A percentile compares a stretch with the other conserved stretches of the same genome.
These are phyloP conservation scores for Psilocybe mexicana DNA, from an alignment of 1,284 basidiomycete genomes.

Conservation along the genomic window DNA sequence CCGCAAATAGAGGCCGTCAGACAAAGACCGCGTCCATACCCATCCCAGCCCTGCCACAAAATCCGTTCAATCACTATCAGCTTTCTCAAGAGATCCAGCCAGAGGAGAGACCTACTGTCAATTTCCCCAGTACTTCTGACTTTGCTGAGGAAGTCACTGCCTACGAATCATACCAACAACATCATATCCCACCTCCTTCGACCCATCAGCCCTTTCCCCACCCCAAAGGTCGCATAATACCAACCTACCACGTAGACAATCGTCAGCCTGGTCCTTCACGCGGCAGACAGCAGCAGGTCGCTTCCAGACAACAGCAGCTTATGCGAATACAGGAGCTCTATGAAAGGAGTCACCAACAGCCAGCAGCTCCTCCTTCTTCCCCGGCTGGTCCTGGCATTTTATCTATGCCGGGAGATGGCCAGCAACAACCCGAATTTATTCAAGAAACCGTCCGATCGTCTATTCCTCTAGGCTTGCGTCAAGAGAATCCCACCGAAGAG, in stretches of 20 bases:
- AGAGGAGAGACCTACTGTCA: constrained; percentile 1
- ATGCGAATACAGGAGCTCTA: constrained; percentile 35
- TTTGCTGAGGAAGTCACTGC: constrained; percentile 1
- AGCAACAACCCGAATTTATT: constrained; percentile 34
- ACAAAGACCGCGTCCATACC: constrained; percentile 48
- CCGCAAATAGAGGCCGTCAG: constrained; percentile 36
- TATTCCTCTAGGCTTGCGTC: constrained; percentile 57
- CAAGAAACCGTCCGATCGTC: constrained; percentile 62
- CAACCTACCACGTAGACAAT: constrained; percentile 1
- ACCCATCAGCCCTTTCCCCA: constrained; percentile 15
- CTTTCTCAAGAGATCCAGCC: constrained; percentile 9
- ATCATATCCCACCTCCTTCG: constrained; percentile 4
- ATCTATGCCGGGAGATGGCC: constrained; percentile 9
- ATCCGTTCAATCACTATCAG: constrained; percentile 24
- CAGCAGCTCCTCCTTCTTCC: constrained; percentile 17
- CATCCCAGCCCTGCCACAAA: constrained; percentile 35
- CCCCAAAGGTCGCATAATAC: background rate
- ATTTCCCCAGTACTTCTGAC: constrained; percentile 10
- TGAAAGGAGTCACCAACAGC: constrained; percentile 26
- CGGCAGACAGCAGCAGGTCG: constrained; percentile 13
- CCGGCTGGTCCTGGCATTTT: constrained; percentile 14
- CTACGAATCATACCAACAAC: background rate
- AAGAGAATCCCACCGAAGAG: constrained; percentile 25
- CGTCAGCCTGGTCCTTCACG: constrained; percentile 9
- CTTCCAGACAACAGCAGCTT: constrained; percentile 21